Evolutionary conservation across 1,284 basidiomycete genomes (phyloP), one percentile per base, ranked within the genome.

Genomic region (Agroathelia rolfsii): DNA sequence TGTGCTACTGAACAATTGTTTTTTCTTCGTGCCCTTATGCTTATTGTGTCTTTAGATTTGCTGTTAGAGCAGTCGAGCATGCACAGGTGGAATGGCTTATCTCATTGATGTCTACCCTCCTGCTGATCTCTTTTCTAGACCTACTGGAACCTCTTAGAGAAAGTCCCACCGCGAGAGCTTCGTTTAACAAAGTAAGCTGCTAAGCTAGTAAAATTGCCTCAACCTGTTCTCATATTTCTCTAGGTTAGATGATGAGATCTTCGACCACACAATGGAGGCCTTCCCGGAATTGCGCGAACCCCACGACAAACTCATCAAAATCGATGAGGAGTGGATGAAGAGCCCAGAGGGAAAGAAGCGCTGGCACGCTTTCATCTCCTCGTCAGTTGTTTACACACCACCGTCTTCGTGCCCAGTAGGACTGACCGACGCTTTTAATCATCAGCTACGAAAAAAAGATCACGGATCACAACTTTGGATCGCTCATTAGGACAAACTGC

Each of bases 271-370:
- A 39, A 67, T 81, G 52, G 55, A 64, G 41, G 63, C 67, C 21
- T 98, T 98, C 62, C 92, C 94, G 15, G 90, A 96, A 53, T 69
- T 90, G 43, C 61, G 69, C 23, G 66, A 68, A 41, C 69, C 74
- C 11, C 66, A 87, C 47, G 68, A 71, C 34, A 76, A 76, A 40
- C 63, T 98, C 28, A 58, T 60, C 41, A 75, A 74, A 49, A 61
- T 97, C 16, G 80, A 95, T 55, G 94, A 98, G 58, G 81, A 94
- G n/a, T 78, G 73, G 64, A 83, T 98, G 79, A 99, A 99, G 72
- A 88, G 78, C 44, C 57, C 70, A 6, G 70, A 76, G n/a, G 89
- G 88, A 34, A 98, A 98, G 69, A 76, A 82, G 53, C 69, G 75
- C 42, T 99, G 95, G 95, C 69, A 92, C 37, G 72, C 75, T 18